Percentiles rank a stretch among this genome's conserved stretches.
phyloP scores from a whole-genome alignment of 495 filamentous ascomycete species.

The Talaromyces stipitatus region DNA sequence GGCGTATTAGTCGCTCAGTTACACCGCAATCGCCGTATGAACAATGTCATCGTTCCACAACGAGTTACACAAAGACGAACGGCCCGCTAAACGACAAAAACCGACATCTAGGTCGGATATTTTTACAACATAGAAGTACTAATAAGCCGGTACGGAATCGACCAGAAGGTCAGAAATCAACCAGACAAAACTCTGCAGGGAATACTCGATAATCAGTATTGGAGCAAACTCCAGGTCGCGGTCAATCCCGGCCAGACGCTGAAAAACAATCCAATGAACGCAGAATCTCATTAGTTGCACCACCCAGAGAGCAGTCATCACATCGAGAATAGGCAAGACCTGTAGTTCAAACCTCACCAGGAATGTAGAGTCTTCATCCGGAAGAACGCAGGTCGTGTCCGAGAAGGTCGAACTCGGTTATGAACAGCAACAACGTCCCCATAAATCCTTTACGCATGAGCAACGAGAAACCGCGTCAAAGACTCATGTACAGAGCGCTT shows the following conservation, averaged over 20 bases:
- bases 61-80: conserved; percentile 16
- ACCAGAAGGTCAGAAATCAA: neutral
- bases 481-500: conserved; percentile 40
- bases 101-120: conserved; percentile 7
- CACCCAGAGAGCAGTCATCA: neutral
- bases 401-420: conserved; percentile 2
- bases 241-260: neutral
- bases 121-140: neutral
- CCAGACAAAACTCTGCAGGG: neutral
- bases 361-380: neutral
- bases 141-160: neutral
- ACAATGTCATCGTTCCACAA: conserved; percentile 17
- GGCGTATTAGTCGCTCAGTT: conserved; percentile 34
- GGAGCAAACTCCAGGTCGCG: neutral
- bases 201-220: neutral
- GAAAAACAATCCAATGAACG: neutral
- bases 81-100: conserved; percentile 43
- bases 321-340: neutral
- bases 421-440: neutral
- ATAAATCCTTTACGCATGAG: conserved; percentile 26
- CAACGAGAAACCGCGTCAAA: conserved; percentile 32
- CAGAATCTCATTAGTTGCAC: neutral
- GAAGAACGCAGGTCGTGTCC: neutral
- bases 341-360: neutral
- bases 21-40: conserved; percentile 44